A percentile compares a stretch with the other conserved stretches of the same genome.
Conservation (phyloP, 78 protist species). For the Monosiga brevicollis region DNA sequence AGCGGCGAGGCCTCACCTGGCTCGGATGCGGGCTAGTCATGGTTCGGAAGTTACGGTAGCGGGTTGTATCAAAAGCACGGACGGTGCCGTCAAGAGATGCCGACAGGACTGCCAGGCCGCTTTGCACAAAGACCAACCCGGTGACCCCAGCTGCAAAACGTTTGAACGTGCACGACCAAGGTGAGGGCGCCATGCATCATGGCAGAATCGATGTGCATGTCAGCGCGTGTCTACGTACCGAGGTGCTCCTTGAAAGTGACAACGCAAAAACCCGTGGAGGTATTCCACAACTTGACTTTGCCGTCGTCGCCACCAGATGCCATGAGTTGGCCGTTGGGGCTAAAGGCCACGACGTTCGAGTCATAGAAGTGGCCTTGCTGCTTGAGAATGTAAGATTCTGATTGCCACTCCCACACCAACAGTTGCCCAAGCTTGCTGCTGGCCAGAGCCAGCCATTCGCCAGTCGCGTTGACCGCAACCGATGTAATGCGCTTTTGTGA, state of each 20-base stretch:
- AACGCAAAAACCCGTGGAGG: constrained; percentile 69
- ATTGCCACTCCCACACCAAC: constrained; percentile 93
- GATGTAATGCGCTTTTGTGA: constrained; percentile 28
- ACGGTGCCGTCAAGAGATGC: constrained; percentile 81
- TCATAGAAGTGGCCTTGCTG: constrained; percentile 66
- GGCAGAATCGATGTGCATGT: background rate
- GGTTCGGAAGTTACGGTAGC: constrained; percentile 81
- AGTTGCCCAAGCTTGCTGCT: constrained; percentile 63
- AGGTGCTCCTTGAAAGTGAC: constrained; percentile 82
- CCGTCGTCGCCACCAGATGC: constrained; percentile 86
- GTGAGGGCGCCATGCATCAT: too few relatives aligned
- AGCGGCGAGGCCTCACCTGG: background rate
- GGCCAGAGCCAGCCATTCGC: constrained; percentile 92
- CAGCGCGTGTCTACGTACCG: background rate
- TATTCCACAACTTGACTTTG: constrained; percentile 78
- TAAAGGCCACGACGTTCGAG: constrained; percentile 40
- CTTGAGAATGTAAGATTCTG: constrained; percentile 69
- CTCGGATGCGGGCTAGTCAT: constrained; percentile 39
- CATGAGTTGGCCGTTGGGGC: constrained; percentile 65
- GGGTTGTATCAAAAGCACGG: constrained; percentile 78
- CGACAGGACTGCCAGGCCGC: constrained; percentile 56
- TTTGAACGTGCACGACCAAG: too few relatives aligned
- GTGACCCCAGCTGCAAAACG: constrained; percentile 67
- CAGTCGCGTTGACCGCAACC: constrained; percentile 53
- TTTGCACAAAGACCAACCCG: constrained; percentile 35